phyloP scores from a whole-genome alignment of 176 grass and related monocot genomes.

The Guadua angustifolia region DNA sequence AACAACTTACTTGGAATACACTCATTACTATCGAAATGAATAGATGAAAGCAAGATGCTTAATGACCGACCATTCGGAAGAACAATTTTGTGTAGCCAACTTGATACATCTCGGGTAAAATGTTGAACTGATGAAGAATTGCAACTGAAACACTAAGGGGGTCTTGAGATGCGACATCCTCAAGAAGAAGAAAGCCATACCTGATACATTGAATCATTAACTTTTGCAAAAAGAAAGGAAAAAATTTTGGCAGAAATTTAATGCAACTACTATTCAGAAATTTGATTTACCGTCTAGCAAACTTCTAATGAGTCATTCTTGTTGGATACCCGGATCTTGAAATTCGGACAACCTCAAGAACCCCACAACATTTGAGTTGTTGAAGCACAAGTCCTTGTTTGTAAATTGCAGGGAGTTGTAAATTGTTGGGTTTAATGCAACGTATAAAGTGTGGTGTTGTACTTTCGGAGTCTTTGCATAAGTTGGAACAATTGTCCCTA shows the following conservation, averaged over 20 bases:
- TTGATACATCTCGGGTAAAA: slow-evolving; percentile 96
- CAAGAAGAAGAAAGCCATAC: slow-evolving; percentile 96
- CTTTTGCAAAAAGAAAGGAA: slow-evolving; percentile 10
- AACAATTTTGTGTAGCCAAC: slow-evolving; percentile 99
- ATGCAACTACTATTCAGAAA: slow-evolving; percentile 31
- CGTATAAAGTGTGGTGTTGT: slow-evolving; percentile 97
- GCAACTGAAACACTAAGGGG: slow-evolving; percentile 96
- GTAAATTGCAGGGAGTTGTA: slow-evolving; percentile 86
- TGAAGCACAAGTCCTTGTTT: slow-evolving; percentile 90
- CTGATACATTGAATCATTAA: slow-evolving; percentile 50
- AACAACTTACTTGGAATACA: slow-evolving; percentile 27
- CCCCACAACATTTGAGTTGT: slow-evolving; percentile 95
- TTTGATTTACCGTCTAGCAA: slow-evolving; percentile 76
- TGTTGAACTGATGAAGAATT: slow-evolving; percentile 97
- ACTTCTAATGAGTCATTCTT: slow-evolving; percentile 97
- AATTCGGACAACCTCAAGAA: slow-evolving; percentile 98
- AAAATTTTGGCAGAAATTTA: slow-evolving; percentile 18
- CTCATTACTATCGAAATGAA: slow-evolving; percentile 4
- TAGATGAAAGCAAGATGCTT: slow-evolving; percentile 24
- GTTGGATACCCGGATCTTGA: slow-evolving; percentile 98
- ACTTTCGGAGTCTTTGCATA: slow-evolving; percentile 91
- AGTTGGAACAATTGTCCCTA: slow-evolving; percentile 97
- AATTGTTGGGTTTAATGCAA: slow-evolving; percentile 98
- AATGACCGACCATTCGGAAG: slow-evolving; percentile 90
- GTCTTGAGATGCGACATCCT: slow-evolving; percentile 85